Evolutionary conservation across 1,284 basidiomycete genomes (phyloP), one percentile per base, ranked within the genome.

Genomic region (Cronartium quercuum): DNA sequence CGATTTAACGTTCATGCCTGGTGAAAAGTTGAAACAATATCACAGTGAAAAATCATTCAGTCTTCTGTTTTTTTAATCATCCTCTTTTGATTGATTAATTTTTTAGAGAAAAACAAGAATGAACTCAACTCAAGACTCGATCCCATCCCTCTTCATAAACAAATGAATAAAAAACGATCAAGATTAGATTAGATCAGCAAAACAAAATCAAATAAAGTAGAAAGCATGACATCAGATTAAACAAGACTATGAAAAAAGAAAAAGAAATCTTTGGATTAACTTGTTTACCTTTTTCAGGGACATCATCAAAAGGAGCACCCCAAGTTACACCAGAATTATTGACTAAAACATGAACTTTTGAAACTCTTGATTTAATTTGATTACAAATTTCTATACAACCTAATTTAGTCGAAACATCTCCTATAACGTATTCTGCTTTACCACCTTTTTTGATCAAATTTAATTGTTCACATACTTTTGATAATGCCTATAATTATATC

Each of bases 321-420:
- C 75, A 76, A 21, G 68, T 63, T n/a, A 74, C 75, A 10, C 75
- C 75, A 7, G 75, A 76, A 40, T 76, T 76, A 38, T 76, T 76
- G 34, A 76, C 66, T 6, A 76, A 62, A 10, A 76, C 68, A 44
- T 76, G 67, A 38, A 76, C 57, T 40, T 74, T 76, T 29, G 40
- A 57, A 21, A 69, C 75, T 47, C 41, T 76, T 41, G 64, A 44
- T 60, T 76, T 76, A 0, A 76, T 60, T 34, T 76, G 55, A 24
- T 58, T 51, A 63, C 67, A 68, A 34, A 76, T 38, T 13, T 60
- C 70, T 58, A 69, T 44, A 64, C 75, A 76, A 29, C 75, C 75
- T 29, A 68, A 57, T 51, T 76, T 76, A 13, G 75, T 55, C 10
- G 65, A 67, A 38, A 70, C 68, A 41, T 70, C 63, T 15, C 75